Evolutionary conservation across 352 stramenopile genomes (phyloP).

Genomic region (Phytopythium ostracodes): DNA sequence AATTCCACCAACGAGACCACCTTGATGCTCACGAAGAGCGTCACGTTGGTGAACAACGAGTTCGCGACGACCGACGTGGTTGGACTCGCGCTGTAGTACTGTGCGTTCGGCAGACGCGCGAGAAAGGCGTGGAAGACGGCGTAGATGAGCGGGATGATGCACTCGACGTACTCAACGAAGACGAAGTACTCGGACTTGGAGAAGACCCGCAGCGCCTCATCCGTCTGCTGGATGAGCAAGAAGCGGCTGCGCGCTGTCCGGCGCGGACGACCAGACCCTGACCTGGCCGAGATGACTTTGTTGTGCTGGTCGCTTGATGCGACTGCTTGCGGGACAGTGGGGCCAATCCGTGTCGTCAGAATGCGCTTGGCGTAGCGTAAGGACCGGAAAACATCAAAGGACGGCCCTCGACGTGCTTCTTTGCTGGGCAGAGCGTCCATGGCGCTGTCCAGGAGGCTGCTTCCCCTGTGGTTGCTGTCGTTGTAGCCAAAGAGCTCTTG

Average conservation of each 20-base stretch:
- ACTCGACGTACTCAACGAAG: constrained; percentile 25
- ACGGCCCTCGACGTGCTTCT: not conserved
- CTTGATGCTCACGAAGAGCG: constrained; percentile 16
- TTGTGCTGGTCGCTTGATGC: no score
- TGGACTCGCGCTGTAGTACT: constrained; percentile 10
- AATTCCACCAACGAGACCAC: constrained; percentile 11
- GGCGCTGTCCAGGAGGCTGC: constrained; percentile 5
- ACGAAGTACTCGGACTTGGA: constrained; percentile 19
- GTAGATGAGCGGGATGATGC: constrained; percentile 21
- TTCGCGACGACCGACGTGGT: constrained; percentile 3
- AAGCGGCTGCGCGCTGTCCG: not conserved
- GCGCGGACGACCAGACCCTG: not conserved
- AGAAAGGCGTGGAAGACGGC: constrained; percentile 16
- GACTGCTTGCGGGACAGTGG: not conserved
- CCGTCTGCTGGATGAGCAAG: not conserved
- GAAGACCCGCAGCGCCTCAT: constrained; percentile 10
- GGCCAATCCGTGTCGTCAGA: not conserved
- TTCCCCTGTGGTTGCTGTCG: not conserved
- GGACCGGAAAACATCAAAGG: not conserved
- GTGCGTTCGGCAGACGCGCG: constrained; percentile 9
- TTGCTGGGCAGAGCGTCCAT: not conserved
- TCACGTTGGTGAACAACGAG: constrained; percentile 13
- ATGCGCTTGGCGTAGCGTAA: not conserved
- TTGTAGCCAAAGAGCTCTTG: constrained; percentile 1
- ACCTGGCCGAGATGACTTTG: not conserved